Conservation (phyloP, 768 basidiomycete species). For the Asterophora lycoperdoides region DNA sequence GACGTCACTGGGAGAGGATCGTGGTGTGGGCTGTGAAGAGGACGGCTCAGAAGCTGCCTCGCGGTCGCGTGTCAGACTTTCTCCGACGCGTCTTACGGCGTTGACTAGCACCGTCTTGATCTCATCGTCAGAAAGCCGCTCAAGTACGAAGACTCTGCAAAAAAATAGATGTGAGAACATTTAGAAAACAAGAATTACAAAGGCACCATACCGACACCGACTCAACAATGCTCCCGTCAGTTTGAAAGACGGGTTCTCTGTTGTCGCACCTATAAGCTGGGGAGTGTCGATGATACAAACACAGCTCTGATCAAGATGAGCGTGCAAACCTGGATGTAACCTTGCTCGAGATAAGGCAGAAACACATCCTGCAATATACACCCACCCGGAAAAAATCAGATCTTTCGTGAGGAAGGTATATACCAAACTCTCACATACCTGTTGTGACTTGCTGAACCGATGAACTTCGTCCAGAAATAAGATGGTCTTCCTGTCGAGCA, state of each 20-base stretch:
- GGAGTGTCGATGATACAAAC: not conserved
- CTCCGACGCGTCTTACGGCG: slow-evolving; percentile 35
- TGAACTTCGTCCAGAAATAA: slow-evolving; percentile 86
- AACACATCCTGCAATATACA: slow-evolving; percentile 65
- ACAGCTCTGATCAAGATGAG: not conserved
- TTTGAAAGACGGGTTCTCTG: slow-evolving; percentile 88
- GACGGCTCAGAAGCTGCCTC: slow-evolving; percentile 1
- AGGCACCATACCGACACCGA: slow-evolving; percentile 60
- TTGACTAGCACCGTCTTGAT: slow-evolving; percentile 54
- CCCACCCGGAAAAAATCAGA: not conserved
- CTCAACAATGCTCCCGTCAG: slow-evolving; percentile 68
- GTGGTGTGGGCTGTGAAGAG: slow-evolving; percentile 7
- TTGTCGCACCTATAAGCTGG: slow-evolving; percentile 78
- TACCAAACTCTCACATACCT: slow-evolving; percentile 33
- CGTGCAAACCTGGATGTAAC: slow-evolving; percentile 55
- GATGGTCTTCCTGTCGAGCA: slow-evolving; percentile 52
- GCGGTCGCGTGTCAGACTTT: slow-evolving; percentile 1
- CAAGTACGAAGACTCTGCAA: slow-evolving; percentile 68
- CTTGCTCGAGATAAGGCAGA: slow-evolving; percentile 76
- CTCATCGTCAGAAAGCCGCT: slow-evolving; percentile 61
- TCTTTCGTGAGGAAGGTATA: slow-evolving; percentile 2
- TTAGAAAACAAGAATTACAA: slow-evolving; percentile 13
- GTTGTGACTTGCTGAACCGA: slow-evolving; percentile 69
- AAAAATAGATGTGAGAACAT: not conserved
- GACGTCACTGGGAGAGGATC: slow-evolving; percentile 16